Conservation (phyloP, 345 rosid genomes). For the Odontarrhena argentea region DNA sequence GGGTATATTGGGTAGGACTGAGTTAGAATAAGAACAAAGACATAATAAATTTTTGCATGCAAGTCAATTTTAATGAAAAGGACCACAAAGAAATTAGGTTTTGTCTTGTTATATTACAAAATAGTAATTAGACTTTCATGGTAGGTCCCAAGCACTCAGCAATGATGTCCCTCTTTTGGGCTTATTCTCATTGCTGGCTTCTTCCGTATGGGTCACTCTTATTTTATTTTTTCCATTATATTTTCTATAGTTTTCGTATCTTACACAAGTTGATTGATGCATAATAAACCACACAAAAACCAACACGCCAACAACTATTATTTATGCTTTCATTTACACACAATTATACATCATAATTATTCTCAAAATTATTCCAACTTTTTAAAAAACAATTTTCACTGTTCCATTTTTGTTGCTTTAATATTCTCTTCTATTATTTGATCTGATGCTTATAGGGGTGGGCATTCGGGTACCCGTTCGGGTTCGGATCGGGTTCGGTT, state of each 20-base stretch:
- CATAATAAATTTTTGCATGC: constrained; percentile 33
- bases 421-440: constrained; percentile 36
- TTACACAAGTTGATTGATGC: constrained; percentile 33
- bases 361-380: constrained; percentile 13
- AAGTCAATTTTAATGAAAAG: constrained; percentile 30
- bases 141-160: constrained; percentile 32
- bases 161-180: constrained; percentile 39
- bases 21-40: constrained; percentile 32
- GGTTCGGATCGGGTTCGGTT: too few relatives aligned
- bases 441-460: constrained; percentile 29
- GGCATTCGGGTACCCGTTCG: too few relatives aligned
- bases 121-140: constrained; percentile 4
- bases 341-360: constrained; percentile 10
- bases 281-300: constrained; percentile 27
- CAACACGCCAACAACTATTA: constrained; percentile 31
- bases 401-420: constrained; percentile 11
- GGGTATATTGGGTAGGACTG: constrained; percentile 27
- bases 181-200: constrained; percentile 35
- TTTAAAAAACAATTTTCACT: neutral
- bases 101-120: constrained; percentile 25
- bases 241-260: constrained; percentile 19
- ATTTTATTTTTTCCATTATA: constrained; percentile 7
- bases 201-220: constrained; percentile 33
- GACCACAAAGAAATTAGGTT: constrained; percentile 40
- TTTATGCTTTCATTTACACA: neutral